These are phyloP conservation scores for Fagopyrum esculentum DNA, from an alignment of 148 eudicot genomes.

Conservation along the genomic window DNA sequence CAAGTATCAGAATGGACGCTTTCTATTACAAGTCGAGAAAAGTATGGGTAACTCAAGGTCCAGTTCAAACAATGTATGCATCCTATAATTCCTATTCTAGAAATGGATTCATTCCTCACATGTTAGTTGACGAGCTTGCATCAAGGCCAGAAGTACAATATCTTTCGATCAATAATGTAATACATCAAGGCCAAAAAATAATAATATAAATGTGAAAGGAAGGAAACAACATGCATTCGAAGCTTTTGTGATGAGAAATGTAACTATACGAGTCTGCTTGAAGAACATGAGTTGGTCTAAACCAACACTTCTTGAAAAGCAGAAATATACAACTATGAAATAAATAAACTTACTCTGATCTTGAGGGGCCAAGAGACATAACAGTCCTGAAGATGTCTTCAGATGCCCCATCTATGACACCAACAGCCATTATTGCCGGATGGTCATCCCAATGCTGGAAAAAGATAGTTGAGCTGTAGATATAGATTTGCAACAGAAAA, in stretches of 20 bases:
- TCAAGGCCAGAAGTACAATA: too few relatives aligned
- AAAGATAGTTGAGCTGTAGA: slow-evolving; percentile 14
- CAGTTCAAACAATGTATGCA: too few relatives aligned
- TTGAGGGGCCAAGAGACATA: slow-evolving; percentile 66
- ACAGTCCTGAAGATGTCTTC: slow-evolving; percentile 57
- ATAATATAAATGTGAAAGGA: too few relatives aligned
- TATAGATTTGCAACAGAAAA: slow-evolving; percentile 6
- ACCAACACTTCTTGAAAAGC: neutral
- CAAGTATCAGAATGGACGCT: neutral
- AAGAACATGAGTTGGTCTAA: neutral
- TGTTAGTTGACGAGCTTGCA: too few relatives aligned
- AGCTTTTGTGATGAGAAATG: neutral
- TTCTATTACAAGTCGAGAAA: neutral
- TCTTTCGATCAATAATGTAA: too few relatives aligned
- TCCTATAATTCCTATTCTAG: too few relatives aligned
- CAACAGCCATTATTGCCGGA: slow-evolving; percentile 71
- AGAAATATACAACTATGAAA: neutral
- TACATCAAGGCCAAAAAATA: too few relatives aligned
- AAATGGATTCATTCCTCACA: too few relatives aligned
- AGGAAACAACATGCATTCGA: too few relatives aligned
- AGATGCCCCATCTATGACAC: slow-evolving; percentile 57
- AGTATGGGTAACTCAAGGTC: too few relatives aligned
- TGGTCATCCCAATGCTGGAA: slow-evolving; percentile 53
- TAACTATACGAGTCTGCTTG: neutral
- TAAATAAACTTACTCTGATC: slow-evolving; percentile 53